phyloP scores from a whole-genome alignment of 2,329 filamentous ascomycete genomes.

The Fusarium tupiense region DNA sequence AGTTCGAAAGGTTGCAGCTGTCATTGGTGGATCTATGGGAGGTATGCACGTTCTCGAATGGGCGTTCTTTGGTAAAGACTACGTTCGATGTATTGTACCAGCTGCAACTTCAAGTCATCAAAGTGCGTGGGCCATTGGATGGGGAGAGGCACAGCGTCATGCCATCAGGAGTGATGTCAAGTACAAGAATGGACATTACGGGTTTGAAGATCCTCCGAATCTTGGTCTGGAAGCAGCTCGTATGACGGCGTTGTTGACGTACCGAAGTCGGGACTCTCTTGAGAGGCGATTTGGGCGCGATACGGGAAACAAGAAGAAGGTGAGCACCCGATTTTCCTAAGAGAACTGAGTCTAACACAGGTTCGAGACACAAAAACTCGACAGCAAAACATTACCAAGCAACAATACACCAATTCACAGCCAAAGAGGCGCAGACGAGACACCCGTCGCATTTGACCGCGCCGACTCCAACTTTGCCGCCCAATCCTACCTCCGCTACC shows the following conservation, averaged over 20 bases:
- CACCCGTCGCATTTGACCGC: background rate
- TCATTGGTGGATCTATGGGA: background rate
- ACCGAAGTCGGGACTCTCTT: background rate
- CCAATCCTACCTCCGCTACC: background rate
- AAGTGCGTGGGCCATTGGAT: background rate
- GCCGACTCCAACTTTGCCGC: background rate
- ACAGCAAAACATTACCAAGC: background rate
- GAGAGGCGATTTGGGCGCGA: background rate
- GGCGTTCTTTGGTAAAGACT: background rate
- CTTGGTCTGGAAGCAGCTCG: background rate
- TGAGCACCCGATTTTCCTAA: fast-evolving
- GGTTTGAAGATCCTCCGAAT: background rate
- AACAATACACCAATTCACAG: background rate
- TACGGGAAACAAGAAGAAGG: background rate
- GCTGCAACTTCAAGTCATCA: background rate
- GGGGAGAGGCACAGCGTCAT: background rate
- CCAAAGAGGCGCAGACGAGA: background rate
- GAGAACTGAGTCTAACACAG: background rate
- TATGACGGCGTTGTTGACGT: background rate
- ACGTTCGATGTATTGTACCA: background rate
- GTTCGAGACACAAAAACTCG: background rate
- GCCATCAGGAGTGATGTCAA: background rate
- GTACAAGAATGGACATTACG: background rate
- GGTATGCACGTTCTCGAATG: background rate
- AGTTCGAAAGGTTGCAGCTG: background rate